Evolutionary conservation across 2,329 filamentous ascomycete genomes (phyloP).

Genomic region (Cladosporium sp.): DNA sequence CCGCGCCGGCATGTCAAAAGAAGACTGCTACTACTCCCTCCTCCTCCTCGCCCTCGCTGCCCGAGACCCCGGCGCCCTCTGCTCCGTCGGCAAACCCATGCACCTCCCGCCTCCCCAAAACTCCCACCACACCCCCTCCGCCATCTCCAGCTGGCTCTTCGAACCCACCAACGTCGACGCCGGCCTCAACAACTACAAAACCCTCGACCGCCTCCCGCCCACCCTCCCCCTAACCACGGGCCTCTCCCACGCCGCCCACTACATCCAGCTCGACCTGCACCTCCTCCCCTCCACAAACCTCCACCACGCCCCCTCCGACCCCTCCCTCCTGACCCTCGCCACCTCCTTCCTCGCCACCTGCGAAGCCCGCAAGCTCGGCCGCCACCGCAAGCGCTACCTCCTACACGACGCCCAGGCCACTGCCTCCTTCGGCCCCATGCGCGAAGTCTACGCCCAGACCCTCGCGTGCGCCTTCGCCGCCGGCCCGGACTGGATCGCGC

Average conservation of each 20-base stretch:
- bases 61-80: constrained; percentile 36
- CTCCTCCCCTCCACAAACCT: constrained; percentile 33
- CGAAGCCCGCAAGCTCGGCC: constrained; percentile 22
- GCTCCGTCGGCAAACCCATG: constrained; percentile 29
- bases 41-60: constrained; percentile 36
- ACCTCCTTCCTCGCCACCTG: constrained; percentile 31
- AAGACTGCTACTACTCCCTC: constrained; percentile 37
- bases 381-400: constrained; percentile 29
- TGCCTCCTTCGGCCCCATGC: constrained; percentile 32
- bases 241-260: constrained; percentile 32
- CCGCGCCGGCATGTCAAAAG: constrained; percentile 24
- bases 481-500: constrained; percentile 34
- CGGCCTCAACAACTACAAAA: constrained; percentile 30
- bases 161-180: constrained; percentile 29
- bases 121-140: not conserved
- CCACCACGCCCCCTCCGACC: constrained; percentile 24
- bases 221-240: constrained; percentile 17
- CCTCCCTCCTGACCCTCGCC: constrained; percentile 25
- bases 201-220: constrained; percentile 22
- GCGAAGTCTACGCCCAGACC: constrained; percentile 38
- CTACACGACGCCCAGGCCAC: constrained; percentile 26
- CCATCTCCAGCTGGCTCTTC: constrained; percentile 24
- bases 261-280: constrained; percentile 34
- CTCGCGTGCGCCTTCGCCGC: constrained; percentile 36
- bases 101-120: constrained; percentile 14